Base-by-base conservation (phyloP, 352 stramenopile genomes). In the Phytophthora cactorum region DNA sequence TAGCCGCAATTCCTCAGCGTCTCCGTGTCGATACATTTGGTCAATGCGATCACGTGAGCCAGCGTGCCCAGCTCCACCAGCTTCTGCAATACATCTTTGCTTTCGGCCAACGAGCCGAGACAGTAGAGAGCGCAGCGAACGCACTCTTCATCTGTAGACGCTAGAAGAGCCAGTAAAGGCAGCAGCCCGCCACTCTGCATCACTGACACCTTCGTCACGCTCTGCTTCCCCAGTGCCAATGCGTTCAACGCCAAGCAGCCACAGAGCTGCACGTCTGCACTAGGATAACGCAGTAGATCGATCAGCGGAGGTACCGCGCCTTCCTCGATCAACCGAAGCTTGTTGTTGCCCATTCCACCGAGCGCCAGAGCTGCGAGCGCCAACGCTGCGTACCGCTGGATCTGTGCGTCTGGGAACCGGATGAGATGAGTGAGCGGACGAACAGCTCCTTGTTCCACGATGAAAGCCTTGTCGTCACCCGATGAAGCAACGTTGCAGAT, bases 381-480 rank as follows among this genome's bases (percentile, higher is more conserved):
- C 51, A 99, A 79, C 5, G 93, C 89, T 12, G 96, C 96, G 55
- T 97, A 98, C 3, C 95, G 84, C 77, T 99, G 96, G 61, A 99
- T 98, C 72, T 99, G 92, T 9, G 96, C 80, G 61, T 99, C 96
- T 5, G 96, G 96, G 66, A 98, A 99, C 17, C 96, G 82, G 8
- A 96, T 84, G 45, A 99, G 71, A 65, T 99, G 98, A 12, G 97
- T 94, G 9, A 99, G 83, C 14, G 97, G 90, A n/a, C 94, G 86
- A 44, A 99, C 81, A 12, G 84, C 89, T 3, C 94, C 96, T 66
- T 98, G 79, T 59, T 98, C 92, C 6, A 98, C 87, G 58, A 99
- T 91, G 46, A 77, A 79, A 29, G 70, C 84, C 78, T 98, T 98
- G 83, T 96, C 88, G 22, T 86, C 88, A 12, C 81, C 81, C 10